Conservation (phyloP, 768 basidiomycete species). For the Hortiboletus flavorubellus region DNA sequence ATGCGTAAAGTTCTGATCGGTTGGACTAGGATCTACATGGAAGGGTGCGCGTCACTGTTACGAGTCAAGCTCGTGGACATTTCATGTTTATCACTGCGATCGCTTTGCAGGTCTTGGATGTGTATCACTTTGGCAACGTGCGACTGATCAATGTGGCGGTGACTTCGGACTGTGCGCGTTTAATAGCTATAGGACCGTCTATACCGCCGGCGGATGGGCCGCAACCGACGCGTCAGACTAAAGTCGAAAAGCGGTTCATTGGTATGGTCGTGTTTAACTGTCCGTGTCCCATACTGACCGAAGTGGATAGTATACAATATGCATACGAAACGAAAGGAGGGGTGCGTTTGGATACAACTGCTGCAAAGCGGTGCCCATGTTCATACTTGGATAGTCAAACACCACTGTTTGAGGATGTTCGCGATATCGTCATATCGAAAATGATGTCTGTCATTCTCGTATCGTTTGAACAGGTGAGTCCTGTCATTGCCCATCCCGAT, state of each 20-base stretch:
- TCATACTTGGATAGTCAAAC: slow-evolving; percentile 38
- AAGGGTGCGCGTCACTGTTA: slow-evolving; percentile 23
- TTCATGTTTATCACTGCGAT: neutral
- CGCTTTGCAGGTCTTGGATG: slow-evolving; percentile 34
- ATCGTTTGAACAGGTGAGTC: slow-evolving; percentile 27
- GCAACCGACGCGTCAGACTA: slow-evolving; percentile 44
- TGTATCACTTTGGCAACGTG: slow-evolving; percentile 42
- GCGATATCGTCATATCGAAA: slow-evolving; percentile 47
- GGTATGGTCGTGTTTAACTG: slow-evolving; percentile 29
- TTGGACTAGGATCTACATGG: slow-evolving; percentile 39
- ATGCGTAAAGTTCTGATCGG: neutral
- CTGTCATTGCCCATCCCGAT: neutral
- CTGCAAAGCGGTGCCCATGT: neutral
- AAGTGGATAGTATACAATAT: slow-evolving; percentile 44
- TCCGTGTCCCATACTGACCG: slow-evolving; percentile 1
- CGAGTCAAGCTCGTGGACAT: neutral
- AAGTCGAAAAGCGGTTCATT: slow-evolving; percentile 50
- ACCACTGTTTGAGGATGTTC: slow-evolving; percentile 50
- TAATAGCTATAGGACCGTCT: slow-evolving; percentile 47
- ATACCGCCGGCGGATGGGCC: slow-evolving; percentile 39
- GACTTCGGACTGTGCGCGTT: slow-evolving; percentile 41
- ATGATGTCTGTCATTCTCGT: slow-evolving; percentile 43
- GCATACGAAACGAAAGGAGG: slow-evolving; percentile 42
- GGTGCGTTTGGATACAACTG: slow-evolving; percentile 30
- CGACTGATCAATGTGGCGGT: slow-evolving; percentile 49